Evolutionary conservation across 352 stramenopile genomes (phyloP).

Genomic region (Phytopythium chamaehyphon): DNA sequence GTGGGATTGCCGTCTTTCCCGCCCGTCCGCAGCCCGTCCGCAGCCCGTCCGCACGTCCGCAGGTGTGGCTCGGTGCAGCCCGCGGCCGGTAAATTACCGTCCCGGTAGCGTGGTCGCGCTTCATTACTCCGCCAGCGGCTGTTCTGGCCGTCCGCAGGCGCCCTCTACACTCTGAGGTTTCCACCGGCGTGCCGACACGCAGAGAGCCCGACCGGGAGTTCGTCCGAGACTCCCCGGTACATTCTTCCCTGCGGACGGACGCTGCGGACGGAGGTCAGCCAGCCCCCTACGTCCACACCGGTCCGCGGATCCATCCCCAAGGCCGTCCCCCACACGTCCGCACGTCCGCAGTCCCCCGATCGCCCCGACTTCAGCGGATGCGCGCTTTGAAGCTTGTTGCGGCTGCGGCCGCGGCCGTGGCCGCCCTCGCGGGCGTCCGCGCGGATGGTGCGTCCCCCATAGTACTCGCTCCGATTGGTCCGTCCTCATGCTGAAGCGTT

Average conservation of each 20-base stretch:
- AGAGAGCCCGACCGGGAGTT: constrained; percentile 4
- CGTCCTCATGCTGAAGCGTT: no score
- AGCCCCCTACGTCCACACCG: no score
- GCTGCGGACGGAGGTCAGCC: no score
- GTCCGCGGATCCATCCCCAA: background rate
- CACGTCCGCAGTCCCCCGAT: no score
- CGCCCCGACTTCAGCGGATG: constrained; percentile 8
- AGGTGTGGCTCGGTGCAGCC: constrained; percentile 1
- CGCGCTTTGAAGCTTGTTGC: constrained; percentile 13
- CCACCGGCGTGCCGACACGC: background rate
- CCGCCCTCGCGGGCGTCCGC: constrained; percentile 6
- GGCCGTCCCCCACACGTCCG: background rate
- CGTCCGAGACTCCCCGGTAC: constrained; percentile 4
- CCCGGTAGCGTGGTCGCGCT: background rate
- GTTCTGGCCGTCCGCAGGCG: background rate
- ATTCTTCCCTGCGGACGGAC: constrained; percentile 2
- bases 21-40: no score
- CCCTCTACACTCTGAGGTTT: constrained; percentile 8
- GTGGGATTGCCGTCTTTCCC: no score
- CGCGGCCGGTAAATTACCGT: background rate
- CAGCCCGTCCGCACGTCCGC: background rate
- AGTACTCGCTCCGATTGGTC: no score
- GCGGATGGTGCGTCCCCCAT: no score
- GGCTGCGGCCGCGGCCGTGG: constrained; percentile 10
- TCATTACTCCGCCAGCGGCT: constrained; percentile 3